These are phyloP conservation scores for Vicia sativa DNA, from an alignment of 306 rosid genomes.

Conservation along the genomic window DNA sequence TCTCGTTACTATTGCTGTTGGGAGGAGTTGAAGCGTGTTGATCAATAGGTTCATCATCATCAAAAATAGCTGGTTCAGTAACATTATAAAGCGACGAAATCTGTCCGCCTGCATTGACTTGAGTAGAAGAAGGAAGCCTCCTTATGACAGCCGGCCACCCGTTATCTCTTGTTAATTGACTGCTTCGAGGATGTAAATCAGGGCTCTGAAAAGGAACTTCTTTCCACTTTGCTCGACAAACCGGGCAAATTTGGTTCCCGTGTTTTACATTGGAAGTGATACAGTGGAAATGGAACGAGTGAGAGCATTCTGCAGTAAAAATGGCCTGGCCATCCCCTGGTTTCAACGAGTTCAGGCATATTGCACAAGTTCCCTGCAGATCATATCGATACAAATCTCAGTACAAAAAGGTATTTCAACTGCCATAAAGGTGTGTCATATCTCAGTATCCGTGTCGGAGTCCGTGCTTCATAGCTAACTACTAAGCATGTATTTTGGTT, in stretches of 20 bases:
- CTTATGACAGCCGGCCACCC: conserved; percentile 58
- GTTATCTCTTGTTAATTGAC: conserved; percentile 55
- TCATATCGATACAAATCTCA: conserved; percentile 40
- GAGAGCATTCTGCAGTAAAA: conserved; percentile 96
- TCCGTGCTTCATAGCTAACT: no score
- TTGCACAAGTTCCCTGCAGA: conserved; percentile 84
- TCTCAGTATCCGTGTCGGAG: no score
- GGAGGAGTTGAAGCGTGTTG: conserved; percentile 48
- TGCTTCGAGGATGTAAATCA: conserved; percentile 53
- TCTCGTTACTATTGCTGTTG: conserved; percentile 41
- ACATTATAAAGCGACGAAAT: conserved; percentile 54
- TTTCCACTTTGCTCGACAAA: conserved; percentile 95
- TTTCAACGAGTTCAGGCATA: conserved; percentile 79
- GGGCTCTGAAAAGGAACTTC: conserved; percentile 87
- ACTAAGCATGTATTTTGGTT: no score
- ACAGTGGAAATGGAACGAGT: conserved; percentile 93
- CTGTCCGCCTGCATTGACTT: conserved; percentile 50
- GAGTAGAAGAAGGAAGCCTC: conserved; percentile 64
- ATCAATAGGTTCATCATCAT: conserved; percentile 84
- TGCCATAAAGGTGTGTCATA: not conserved
- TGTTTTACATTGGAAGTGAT: conserved; percentile 93
- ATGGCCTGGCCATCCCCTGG: conserved; percentile 94
- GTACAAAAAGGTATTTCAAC: not conserved
- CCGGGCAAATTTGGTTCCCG: conserved; percentile 94
- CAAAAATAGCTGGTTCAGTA: conserved; percentile 68